phyloP scores from a whole-genome alignment of 2,329 filamentous ascomycete species.

The Scytalidium lignicola region DNA sequence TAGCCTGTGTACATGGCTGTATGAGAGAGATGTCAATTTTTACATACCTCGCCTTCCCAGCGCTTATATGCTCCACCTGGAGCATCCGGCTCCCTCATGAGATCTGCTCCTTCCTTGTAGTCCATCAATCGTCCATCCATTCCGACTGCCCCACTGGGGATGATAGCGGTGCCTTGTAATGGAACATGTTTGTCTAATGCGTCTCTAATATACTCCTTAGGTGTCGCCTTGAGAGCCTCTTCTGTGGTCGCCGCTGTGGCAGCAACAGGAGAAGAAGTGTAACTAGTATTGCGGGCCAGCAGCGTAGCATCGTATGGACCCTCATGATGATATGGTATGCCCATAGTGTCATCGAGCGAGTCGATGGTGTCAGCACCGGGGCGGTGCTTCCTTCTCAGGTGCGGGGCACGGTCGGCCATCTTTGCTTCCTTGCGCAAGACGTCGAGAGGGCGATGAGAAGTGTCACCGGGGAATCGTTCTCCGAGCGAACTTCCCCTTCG shows the following conservation, averaged over 20 bases:
- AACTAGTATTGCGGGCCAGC: conserved; percentile 64
- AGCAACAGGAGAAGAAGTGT: conserved; percentile 63
- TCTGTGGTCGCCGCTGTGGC: conserved; percentile 69
- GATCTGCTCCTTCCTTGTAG: conserved; percentile 81
- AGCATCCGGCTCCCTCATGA: conserved; percentile 69
- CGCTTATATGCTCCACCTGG: conserved; percentile 72
- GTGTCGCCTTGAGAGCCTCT: conserved; percentile 76
- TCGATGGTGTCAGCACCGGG: conserved; percentile 76
- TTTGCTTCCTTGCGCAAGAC: conserved; percentile 58
- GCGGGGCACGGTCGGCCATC: conserved; percentile 60
- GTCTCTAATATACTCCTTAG: conserved; percentile 70
- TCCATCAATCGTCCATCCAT: conserved; percentile 63
- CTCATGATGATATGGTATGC: conserved; percentile 75
- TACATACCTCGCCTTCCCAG: conserved; percentile 66
- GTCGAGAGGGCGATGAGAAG: conserved; percentile 62
- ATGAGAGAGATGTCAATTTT: too few species aligned
- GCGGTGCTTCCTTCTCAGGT: conserved; percentile 60
- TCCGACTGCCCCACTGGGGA: conserved; percentile 71
- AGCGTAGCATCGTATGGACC: conserved; percentile 86
- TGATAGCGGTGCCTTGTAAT: conserved; percentile 69
- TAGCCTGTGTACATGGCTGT: too few species aligned
- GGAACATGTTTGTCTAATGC: conserved; percentile 69
- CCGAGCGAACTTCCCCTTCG: conserved; percentile 46
- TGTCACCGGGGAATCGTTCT: conserved; percentile 59
- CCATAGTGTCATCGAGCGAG: conserved; percentile 62